Base-by-base conservation (phyloP, 768 basidiomycete genomes). In the Rossbeevera mucosa region DNA sequence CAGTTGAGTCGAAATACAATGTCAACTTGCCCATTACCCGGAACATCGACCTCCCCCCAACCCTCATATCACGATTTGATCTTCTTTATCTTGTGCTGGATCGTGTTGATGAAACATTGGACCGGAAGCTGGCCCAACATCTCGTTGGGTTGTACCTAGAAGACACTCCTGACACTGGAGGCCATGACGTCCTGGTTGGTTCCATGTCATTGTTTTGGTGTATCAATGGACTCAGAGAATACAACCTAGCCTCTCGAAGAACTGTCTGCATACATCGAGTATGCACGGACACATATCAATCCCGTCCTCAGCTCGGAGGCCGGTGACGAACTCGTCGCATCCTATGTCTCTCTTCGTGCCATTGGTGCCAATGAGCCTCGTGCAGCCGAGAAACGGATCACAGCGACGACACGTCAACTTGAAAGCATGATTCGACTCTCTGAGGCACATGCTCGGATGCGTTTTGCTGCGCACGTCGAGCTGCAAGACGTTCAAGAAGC, bases 21-120 rank as follows among this genome's bases (percentile, higher is more conserved):
- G 84, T 89, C 43, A 81, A 92, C 55, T 73, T 91, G 63, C 93
- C 95, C 2, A 89, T 98, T 59, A 95, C 95, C 0, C 80, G 86
- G 48, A 99, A 99, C 71, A 97, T 99, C 58, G 94, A 98, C 69
- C 79, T 99, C 16, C 96, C 96, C 3, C 96, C 96, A 2, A 99
- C 95, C 0, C 79, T 99, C 25, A 97, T 99, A 58, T 99, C 96
- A 41, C 86, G 96, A 59, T 99, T 99, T 69, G 96, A 99, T 68
- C 74, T 99, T 36, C 76, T 99, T 7, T 99, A 99, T 62, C 84
- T 99, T 26, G 91, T 99, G 3, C 78, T 99, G 28, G 96, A 99
- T 71, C 85, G 90, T 63, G 88, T 95, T 5, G 94, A 99, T 64
- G 95, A 98, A 66, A 71, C 76, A 14, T 72, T 87, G 47, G 96